Conservation (phyloP, 2,329 filamentous ascomycete species). For the Diaporthe velutina region DNA sequence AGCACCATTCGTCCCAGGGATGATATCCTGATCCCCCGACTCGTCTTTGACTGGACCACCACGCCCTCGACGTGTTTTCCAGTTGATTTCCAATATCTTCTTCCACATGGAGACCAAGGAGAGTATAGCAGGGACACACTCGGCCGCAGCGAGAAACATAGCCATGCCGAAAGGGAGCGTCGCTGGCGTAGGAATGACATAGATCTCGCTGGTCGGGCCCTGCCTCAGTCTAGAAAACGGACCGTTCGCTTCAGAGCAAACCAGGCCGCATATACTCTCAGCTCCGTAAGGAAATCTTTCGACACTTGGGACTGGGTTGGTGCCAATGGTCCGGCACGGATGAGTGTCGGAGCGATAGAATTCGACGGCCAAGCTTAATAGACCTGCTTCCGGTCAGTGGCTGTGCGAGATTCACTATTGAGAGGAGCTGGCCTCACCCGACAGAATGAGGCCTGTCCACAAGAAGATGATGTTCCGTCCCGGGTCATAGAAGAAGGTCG, state of each 20-base stretch:
- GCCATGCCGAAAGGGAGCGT: slow-evolving; percentile 69
- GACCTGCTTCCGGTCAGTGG: slow-evolving; percentile 52
- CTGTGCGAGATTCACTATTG: neutral
- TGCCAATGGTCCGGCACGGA: neutral
- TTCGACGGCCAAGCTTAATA: slow-evolving; percentile 73
- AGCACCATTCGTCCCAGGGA: slow-evolving; percentile 69
- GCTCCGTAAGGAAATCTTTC: slow-evolving; percentile 58
- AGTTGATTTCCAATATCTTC: slow-evolving; percentile 74
- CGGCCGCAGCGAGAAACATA: slow-evolving; percentile 73
- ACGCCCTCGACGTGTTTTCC: slow-evolving; percentile 54
- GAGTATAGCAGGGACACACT: slow-evolving; percentile 74
- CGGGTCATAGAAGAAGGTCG: slow-evolving; percentile 73
- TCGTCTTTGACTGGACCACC: slow-evolving; percentile 51
- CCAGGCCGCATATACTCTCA: slow-evolving; percentile 58
- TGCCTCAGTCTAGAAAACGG: slow-evolving; percentile 68
- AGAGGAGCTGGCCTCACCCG: slow-evolving; percentile 55
- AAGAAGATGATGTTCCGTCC: slow-evolving; percentile 76
- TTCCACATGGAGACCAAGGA: slow-evolving; percentile 73
- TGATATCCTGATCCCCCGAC: slow-evolving; percentile 47
- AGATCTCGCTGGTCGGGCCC: slow-evolving; percentile 70
- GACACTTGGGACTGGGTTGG: slow-evolving; percentile 54
- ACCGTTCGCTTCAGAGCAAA: slow-evolving; percentile 58
- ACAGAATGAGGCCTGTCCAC: slow-evolving; percentile 73
- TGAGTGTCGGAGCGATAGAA: slow-evolving; percentile 66
- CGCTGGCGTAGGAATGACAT: slow-evolving; percentile 70